A percentile compares a stretch with the other conserved stretches of the same genome.
Evolutionary conservation across 2,329 filamentous ascomycete genomes (phyloP).

Genomic region (Rutstroemia sp.): DNA sequence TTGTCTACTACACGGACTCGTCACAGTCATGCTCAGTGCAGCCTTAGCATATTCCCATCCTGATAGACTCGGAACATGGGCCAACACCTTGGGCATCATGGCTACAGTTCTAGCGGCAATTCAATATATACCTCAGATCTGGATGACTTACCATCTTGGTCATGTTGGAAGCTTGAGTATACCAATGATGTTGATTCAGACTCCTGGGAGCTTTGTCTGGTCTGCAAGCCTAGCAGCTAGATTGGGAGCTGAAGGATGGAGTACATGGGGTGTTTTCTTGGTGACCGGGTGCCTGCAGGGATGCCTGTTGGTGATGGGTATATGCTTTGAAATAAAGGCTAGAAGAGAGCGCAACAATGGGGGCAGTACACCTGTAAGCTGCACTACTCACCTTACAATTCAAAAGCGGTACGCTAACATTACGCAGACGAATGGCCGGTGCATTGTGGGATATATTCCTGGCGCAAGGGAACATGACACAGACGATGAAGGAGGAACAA

Average conservation of each 20-base stretch:
- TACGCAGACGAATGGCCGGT: constrained; percentile 10
- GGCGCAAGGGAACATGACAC: constrained; percentile 9
- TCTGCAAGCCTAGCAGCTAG: constrained; percentile 75
- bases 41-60: constrained; percentile 59
- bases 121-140: constrained; percentile 94
- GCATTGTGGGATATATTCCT: constrained; percentile 13
- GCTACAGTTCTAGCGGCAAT: constrained; percentile 72
- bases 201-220: constrained; percentile 85
- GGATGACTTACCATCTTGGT: constrained; percentile 78
- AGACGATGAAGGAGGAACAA: constrained; percentile 15
- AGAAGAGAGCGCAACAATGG: constrained; percentile 13
- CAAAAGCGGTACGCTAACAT: background rate
- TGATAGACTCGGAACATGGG: constrained; percentile 64
- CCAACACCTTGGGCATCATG: constrained; percentile 75
- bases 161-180: constrained; percentile 89
- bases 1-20: constrained; percentile 69
- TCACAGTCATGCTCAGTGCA: constrained; percentile 60
- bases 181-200: constrained; percentile 97
- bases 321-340: constrained; percentile 59
- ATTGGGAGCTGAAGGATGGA: constrained; percentile 80
- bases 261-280: constrained; percentile 87
- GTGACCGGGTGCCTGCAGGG: constrained; percentile 84
- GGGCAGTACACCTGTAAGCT: constrained; percentile 13
- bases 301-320: constrained; percentile 68
- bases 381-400: background rate